Evolutionary conservation across 352 stramenopile genomes (phyloP).

Genomic region (Phytophthora ohioensis): DNA sequence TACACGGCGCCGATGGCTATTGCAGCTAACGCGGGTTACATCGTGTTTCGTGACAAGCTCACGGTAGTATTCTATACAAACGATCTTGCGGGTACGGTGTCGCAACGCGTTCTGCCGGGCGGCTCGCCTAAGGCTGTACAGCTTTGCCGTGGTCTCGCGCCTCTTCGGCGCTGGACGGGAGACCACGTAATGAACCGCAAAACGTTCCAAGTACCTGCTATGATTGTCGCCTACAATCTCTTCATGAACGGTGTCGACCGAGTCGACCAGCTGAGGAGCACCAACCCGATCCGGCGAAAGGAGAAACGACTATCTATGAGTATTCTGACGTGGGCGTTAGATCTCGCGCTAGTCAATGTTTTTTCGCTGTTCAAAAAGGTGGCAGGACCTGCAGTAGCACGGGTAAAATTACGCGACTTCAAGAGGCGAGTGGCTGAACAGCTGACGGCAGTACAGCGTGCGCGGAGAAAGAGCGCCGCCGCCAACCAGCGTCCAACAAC

Average conservation of each 20-base stretch:
- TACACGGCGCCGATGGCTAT: background rate
- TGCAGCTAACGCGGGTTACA: constrained; percentile 6
- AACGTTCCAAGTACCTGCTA: background rate
- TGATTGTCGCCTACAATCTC: constrained; percentile 7
- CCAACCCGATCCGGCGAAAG: constrained; percentile 17
- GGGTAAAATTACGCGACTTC: constrained; percentile 11
- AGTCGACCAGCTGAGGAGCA: constrained; percentile 14
- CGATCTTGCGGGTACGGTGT: constrained; percentile 14
- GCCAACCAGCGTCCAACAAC: background rate
- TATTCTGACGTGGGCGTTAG: constrained; percentile 12
- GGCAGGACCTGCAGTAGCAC: constrained; percentile 1
- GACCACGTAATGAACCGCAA: background rate
- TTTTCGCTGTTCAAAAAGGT: background rate
- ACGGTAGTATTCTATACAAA: constrained; percentile 23
- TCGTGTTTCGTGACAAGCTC: constrained; percentile 6
- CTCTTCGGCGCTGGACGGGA: constrained; percentile 4
- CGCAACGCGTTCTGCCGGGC: background rate
- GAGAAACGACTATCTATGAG: constrained; percentile 1
- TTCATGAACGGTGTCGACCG: constrained; percentile 20
- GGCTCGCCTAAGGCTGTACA: background rate
- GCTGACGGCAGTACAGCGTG: background rate
- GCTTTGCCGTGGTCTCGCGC: constrained; percentile 6
- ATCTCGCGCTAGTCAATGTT: constrained; percentile 14
- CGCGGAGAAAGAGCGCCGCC: background rate
- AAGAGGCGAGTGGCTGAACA: constrained; percentile 8